These are phyloP conservation scores for Trichophaea hybrida DNA, from an alignment of 2,329 filamentous ascomycete species.

Conservation along the genomic window DNA sequence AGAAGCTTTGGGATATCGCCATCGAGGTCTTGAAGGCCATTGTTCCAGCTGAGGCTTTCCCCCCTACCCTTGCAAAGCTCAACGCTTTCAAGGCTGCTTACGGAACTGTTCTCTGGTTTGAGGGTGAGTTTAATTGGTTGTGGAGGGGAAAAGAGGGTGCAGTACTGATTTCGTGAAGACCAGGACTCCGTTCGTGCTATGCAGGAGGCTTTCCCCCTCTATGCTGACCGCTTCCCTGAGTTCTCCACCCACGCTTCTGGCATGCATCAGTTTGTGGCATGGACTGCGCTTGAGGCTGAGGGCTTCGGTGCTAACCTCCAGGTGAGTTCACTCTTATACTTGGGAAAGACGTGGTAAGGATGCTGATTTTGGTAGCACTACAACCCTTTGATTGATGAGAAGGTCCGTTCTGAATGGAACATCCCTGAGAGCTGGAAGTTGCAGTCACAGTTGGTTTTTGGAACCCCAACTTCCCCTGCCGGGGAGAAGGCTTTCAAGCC, in stretches of 20 bases:
- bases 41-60: constrained; percentile 50
- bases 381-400: constrained; percentile 68
- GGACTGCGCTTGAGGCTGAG: constrained; percentile 70
- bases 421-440: constrained; percentile 61
- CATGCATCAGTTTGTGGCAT: constrained; percentile 68
- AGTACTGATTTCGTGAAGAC: constrained; percentile 73
- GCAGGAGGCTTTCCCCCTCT: constrained; percentile 54
- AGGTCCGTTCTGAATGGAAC: constrained; percentile 54
- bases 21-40: constrained; percentile 50
- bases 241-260: constrained; percentile 66
- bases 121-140: background rate
- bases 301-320: constrained; percentile 80
- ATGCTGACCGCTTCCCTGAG: constrained; percentile 62
- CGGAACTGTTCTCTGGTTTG: constrained; percentile 48
- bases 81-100: constrained; percentile 54
- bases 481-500: constrained; percentile 51
- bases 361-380: constrained; percentile 45
- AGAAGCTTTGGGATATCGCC: constrained; percentile 71
- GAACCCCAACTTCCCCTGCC: constrained; percentile 43
- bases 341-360: background rate
- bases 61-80: constrained; percentile 38
- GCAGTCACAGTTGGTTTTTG: constrained; percentile 74
- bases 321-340: constrained; percentile 21
- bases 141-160: background rate
- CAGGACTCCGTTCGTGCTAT: constrained; percentile 49